phyloP scores from a whole-genome alignment of 768 basidiomycete genomes.

The Rhodotorula babjevae region DNA sequence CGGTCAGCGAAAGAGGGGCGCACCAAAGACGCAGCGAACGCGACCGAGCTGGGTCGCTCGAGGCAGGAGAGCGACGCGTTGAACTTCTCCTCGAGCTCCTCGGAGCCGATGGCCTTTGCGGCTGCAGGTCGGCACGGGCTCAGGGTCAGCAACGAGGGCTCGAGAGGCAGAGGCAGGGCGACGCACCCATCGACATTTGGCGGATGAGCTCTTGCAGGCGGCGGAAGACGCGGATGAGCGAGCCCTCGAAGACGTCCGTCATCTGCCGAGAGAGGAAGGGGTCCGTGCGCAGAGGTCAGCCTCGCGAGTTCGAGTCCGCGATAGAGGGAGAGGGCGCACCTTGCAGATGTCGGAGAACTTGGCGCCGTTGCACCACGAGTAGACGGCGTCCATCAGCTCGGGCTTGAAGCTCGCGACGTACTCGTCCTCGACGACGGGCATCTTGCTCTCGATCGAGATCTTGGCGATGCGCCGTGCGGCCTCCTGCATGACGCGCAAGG shows the following conservation, averaged over 20 bases:
- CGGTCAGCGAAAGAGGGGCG: no score
- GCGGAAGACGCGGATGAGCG: slow-evolving; percentile 90
- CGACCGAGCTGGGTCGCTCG: slow-evolving; percentile 38
- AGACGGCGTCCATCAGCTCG: slow-evolving; percentile 95
- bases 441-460: slow-evolving; percentile 87
- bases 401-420: slow-evolving; percentile 97
- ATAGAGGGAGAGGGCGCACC: slow-evolving; percentile 51
- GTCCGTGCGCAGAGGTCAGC: not conserved
- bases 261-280: slow-evolving; percentile 54
- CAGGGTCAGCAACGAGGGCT: not conserved
- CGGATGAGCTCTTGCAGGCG: slow-evolving; percentile 87
- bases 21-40: slow-evolving; percentile 33
- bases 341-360: slow-evolving; percentile 95
- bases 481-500: slow-evolving; percentile 91
- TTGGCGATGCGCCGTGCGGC: slow-evolving; percentile 92
- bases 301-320: not conserved
- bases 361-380: slow-evolving; percentile 97
- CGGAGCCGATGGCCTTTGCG: slow-evolving; percentile 93
- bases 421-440: slow-evolving; percentile 78
- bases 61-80: slow-evolving; percentile 53
- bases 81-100: slow-evolving; percentile 88
- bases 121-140: slow-evolving; percentile 29
- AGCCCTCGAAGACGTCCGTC: slow-evolving; percentile 95
- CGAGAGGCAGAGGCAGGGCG: no score
- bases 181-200: slow-evolving; percentile 79